Conservation (phyloP, 2,329 filamentous ascomycete genomes). For the Alternaria triticina region DNA sequence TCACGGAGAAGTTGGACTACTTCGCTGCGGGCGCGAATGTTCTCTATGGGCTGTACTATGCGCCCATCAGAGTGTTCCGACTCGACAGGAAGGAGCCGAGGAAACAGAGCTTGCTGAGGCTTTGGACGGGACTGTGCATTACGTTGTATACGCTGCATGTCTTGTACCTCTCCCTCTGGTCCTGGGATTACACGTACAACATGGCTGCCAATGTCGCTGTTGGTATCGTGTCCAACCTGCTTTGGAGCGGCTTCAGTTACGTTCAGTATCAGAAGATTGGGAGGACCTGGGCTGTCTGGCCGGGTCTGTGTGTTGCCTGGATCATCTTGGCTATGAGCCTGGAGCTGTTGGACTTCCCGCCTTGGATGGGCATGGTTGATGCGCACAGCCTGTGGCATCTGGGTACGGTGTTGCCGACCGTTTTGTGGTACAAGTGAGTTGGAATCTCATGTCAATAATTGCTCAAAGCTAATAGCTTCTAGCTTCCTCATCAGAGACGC, state of each 20-base stretch:
- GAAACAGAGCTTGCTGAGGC: conserved; percentile 64
- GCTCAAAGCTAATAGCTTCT: conserved; percentile 13
- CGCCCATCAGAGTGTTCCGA: conserved; percentile 80
- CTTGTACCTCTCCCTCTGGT: conserved; percentile 80
- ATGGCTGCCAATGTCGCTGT: conserved; percentile 92
- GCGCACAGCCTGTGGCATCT: conserved; percentile 97
- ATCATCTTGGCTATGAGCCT: conserved; percentile 92
- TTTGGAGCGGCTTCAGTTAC: conserved; percentile 88
- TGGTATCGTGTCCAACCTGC: conserved; percentile 77
- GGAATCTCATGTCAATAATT: background rate
- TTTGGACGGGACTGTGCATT: conserved; percentile 78
- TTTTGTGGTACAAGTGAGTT: conserved; percentile 94
- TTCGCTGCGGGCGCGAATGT: conserved; percentile 91
- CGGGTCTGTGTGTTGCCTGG: conserved; percentile 89
- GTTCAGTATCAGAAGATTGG: conserved; percentile 73
- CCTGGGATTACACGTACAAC: conserved; percentile 97
- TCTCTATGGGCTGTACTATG: conserved; percentile 88
- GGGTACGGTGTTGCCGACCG: conserved; percentile 84
- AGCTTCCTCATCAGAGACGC: conserved; percentile 90
- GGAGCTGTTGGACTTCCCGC: conserved; percentile 93
- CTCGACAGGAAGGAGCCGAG: conserved; percentile 68
- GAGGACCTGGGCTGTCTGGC: conserved; percentile 84
- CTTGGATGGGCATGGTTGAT: conserved; percentile 80
- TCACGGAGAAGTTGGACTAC: conserved; percentile 95
- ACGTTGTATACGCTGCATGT: conserved; percentile 78